These are phyloP conservation scores for Musa acuminata DNA, from an alignment of 176 grass and related monocot species.

Conservation along the genomic window DNA sequence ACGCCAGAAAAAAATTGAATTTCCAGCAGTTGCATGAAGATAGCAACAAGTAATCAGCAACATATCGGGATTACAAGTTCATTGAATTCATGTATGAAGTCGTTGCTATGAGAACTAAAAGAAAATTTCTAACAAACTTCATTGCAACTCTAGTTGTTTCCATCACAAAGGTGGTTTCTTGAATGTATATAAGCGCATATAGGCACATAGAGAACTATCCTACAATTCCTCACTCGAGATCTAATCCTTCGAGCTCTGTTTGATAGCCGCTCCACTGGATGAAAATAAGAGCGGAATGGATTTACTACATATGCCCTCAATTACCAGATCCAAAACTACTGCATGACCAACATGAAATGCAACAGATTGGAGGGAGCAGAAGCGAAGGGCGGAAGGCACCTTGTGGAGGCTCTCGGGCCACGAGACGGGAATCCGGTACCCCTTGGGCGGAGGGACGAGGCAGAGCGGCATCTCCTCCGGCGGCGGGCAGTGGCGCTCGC, in stretches of 20 bases:
- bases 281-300: not conserved
- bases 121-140: not conserved
- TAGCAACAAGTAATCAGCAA: no score
- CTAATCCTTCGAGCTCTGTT: not conserved
- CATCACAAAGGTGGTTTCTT: no score
- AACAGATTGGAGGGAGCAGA: not conserved
- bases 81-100: no score
- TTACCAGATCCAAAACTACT: not conserved
- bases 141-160: not conserved
- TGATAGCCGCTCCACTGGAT: no score
- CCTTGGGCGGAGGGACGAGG: conserved; percentile 66
- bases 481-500: conserved; percentile 77
- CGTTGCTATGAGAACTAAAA: not conserved
- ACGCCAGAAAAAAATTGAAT: no score
- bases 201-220: no score
- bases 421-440: conserved; percentile 61
- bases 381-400: conserved; percentile 5
- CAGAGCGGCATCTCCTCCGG: conserved; percentile 44
- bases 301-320: not conserved
- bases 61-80: no score
- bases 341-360: not conserved
- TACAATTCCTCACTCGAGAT: not conserved
- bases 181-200: no score
- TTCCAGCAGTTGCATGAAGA: no score
- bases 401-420: conserved; percentile 97